phyloP scores from a whole-genome alignment of 371 early-diverging fungal genomes.

The Syncephalastrum monosporum region DNA sequence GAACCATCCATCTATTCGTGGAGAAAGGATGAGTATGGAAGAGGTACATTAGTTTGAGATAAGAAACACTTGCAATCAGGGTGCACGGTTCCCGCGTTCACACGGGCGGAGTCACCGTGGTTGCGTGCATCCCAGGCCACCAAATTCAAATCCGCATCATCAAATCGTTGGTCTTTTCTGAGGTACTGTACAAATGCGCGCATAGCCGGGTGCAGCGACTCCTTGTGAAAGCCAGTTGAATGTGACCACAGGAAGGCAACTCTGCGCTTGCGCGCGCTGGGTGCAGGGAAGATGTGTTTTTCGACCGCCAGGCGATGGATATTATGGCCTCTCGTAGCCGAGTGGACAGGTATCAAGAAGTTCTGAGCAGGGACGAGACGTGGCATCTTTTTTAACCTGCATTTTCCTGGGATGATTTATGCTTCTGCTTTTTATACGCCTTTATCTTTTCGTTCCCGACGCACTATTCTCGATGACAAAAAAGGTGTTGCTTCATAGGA shows the following conservation, averaged over 20 bases:
- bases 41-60: constrained; percentile 21
- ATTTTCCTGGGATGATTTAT: too few relatives aligned
- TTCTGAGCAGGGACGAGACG: constrained; percentile 1
- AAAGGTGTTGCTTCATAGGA: too few relatives aligned
- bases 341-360: constrained; percentile 18
- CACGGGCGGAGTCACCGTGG: constrained; percentile 38
- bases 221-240: constrained; percentile 39
- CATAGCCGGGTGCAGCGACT: constrained; percentile 32
- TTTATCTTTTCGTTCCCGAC: too few relatives aligned
- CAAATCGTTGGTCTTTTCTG: constrained; percentile 16
- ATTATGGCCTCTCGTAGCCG: constrained; percentile 18
- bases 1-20: constrained; percentile 19
- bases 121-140: constrained; percentile 36
- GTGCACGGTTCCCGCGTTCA: constrained; percentile 23
- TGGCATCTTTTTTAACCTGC: background rate
- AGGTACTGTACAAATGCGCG: constrained; percentile 13
- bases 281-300: constrained; percentile 20
- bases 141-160: constrained; percentile 24
- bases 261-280: background rate
- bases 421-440: too few relatives aligned
- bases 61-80: constrained; percentile 26
- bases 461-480: too few relatives aligned
- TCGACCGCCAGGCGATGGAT: constrained; percentile 26
- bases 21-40: too few relatives aligned
- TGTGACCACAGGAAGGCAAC: constrained; percentile 28